Percentiles rank a stretch among this genome's conserved stretches.
phyloP scores from a whole-genome alignment of 495 filamentous ascomycete species.

The Patellaria atrata region DNA sequence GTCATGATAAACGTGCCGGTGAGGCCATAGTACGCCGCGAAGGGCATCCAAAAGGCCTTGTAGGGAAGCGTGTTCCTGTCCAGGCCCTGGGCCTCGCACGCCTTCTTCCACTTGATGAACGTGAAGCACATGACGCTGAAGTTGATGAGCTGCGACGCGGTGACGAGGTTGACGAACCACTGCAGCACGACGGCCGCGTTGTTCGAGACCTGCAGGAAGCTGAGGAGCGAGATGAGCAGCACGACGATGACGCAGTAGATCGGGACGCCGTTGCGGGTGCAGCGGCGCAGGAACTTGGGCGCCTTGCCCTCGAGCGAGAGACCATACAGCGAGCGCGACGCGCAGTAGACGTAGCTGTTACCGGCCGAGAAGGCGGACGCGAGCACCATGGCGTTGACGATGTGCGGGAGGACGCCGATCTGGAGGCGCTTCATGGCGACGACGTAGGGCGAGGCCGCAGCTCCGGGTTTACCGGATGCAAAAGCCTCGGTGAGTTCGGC shows the following conservation, averaged over 20 bases:
- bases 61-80: slow-evolving; percentile 50
- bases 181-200: slow-evolving; percentile 50
- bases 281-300: slow-evolving; percentile 31
- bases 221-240: slow-evolving; percentile 47
- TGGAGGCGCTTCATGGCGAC: slow-evolving; percentile 22
- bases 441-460: slow-evolving; percentile 24
- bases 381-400: slow-evolving; percentile 26
- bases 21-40: slow-evolving; percentile 52
- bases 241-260: slow-evolving; percentile 47
- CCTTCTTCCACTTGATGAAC: slow-evolving; percentile 59
- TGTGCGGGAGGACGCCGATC: slow-evolving; percentile 20
- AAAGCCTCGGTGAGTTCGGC: slow-evolving; percentile 18
- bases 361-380: slow-evolving; percentile 24
- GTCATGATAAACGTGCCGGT: slow-evolving; percentile 50
- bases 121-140: slow-evolving; percentile 55
- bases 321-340: slow-evolving; percentile 23
- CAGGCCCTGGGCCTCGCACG: slow-evolving; percentile 53
- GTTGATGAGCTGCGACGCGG: slow-evolving; percentile 67
- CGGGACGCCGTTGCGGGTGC: slow-evolving; percentile 36
- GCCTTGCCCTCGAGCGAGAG: slow-evolving; percentile 26
- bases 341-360: slow-evolving; percentile 26
- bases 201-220: slow-evolving; percentile 59
- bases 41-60: slow-evolving; percentile 51
- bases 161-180: slow-evolving; percentile 58
- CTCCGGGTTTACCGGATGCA: slow-evolving; percentile 15